phyloP scores from a whole-genome alignment of 2,329 filamentous ascomycete genomes.

The Ilyonectria sp. region DNA sequence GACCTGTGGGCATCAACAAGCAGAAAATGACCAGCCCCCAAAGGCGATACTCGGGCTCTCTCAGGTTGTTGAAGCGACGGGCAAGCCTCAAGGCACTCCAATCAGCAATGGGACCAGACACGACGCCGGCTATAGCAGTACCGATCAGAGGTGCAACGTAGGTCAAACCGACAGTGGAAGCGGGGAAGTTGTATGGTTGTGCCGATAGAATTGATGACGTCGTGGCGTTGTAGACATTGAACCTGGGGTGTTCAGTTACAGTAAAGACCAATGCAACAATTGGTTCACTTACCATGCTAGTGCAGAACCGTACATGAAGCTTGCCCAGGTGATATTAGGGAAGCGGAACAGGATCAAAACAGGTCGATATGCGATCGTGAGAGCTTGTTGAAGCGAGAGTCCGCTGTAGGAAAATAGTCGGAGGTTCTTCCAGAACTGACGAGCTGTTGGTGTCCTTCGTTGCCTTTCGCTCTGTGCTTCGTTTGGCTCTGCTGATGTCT shows the following conservation, averaged over 20 bases:
- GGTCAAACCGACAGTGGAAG: conserved; percentile 51
- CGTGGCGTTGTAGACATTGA: conserved; percentile 54
- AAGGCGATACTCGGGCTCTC: conserved; percentile 54
- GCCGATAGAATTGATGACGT: conserved; percentile 50
- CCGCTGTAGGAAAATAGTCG: no score
- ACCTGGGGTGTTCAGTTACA: background rate
- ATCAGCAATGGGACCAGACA: conserved; percentile 52
- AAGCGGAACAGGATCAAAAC: no score
- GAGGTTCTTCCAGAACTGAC: no score
- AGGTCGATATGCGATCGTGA: no score
- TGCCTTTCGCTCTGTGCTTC: no score
- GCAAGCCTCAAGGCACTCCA: conserved; percentile 52
- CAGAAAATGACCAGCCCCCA: conserved; percentile 52
- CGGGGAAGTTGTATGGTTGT: conserved; percentile 53
- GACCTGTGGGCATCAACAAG: conserved; percentile 53
- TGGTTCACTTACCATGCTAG: conserved; percentile 50
- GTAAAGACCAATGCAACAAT: no score
- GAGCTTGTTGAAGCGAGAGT: no score
- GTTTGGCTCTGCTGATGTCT: no score
- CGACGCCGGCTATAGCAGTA: conserved; percentile 27
- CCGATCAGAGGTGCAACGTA: conserved; percentile 52
- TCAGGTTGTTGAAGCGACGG: conserved; percentile 53
- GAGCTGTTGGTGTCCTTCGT: conserved; percentile 14
- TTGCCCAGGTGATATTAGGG: conserved; percentile 16
- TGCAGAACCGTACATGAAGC: conserved; percentile 54